Evolutionary conservation across 2,329 filamentous ascomycete genomes (phyloP).

Genomic region (Penicillium olsonii): DNA sequence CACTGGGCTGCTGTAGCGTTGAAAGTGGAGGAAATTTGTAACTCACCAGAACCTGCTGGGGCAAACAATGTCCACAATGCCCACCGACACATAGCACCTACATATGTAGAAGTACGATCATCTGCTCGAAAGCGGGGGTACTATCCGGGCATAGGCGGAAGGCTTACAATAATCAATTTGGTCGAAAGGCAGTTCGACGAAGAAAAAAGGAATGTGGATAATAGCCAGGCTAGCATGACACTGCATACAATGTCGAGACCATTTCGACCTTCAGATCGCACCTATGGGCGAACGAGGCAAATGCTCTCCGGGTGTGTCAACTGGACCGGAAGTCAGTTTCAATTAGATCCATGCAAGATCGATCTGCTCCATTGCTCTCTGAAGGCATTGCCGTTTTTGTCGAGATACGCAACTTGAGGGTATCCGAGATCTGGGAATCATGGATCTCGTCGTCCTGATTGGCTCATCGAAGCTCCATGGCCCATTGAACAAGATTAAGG

Average conservation of each 20-base stretch:
- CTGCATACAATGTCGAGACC: neutral
- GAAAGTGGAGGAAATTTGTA: neutral
- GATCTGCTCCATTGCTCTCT: neutral
- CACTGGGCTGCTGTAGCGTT: neutral
- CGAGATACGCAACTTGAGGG: slow-evolving; percentile 1
- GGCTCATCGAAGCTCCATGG: slow-evolving; percentile 14
- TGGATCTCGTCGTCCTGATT: slow-evolving; percentile 3
- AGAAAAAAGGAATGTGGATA: slow-evolving; percentile 1
- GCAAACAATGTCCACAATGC: neutral
- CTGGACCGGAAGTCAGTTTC: neutral
- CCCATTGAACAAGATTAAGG: slow-evolving; percentile 19
- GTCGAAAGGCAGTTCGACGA: neutral
- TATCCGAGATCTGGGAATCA: slow-evolving; percentile 11
- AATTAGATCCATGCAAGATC: neutral
- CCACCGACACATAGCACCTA: neutral
- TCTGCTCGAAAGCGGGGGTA: slow-evolving; percentile 1
- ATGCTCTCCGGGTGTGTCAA: neutral
- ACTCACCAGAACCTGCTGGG: neutral
- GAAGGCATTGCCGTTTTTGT: slow-evolving; percentile 2
- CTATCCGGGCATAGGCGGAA: neutral
- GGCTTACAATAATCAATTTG: neutral
- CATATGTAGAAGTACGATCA: slow-evolving; percentile 3
- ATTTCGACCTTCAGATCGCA: neutral
- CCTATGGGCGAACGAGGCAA: neutral
- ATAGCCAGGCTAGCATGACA: neutral